phyloP scores from a whole-genome alignment of 1,284 basidiomycete genomes.

The Ustilago bromivora region DNA sequence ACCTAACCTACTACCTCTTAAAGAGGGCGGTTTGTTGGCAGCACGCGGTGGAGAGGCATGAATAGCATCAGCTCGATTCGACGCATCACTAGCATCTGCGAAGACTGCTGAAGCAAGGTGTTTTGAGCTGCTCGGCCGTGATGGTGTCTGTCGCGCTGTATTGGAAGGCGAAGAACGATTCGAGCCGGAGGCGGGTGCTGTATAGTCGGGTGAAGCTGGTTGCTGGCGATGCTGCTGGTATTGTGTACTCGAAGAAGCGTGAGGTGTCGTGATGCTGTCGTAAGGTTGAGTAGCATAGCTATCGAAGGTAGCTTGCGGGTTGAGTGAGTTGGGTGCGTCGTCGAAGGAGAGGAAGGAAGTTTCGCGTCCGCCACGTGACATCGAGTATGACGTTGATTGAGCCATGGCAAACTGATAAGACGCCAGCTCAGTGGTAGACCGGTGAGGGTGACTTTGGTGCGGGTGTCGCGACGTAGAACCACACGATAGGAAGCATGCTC shows the following conservation, averaged over 20 bases:
- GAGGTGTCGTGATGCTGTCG: neutral
- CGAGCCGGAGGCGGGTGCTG: neutral
- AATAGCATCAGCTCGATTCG: constrained; percentile 14
- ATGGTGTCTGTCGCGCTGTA: constrained; percentile 7
- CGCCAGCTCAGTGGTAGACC: neutral
- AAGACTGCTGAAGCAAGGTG: constrained; percentile 14
- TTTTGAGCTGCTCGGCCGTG: constrained; percentile 16
- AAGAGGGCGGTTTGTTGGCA: constrained; percentile 10
- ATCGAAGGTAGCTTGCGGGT: neutral
- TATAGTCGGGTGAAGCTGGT: constrained; percentile 6
- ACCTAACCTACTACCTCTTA: constrained; percentile 39
- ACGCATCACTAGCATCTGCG: constrained; percentile 9
- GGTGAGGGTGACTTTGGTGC: neutral
- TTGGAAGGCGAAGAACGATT: constrained; percentile 21
- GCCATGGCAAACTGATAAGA: constrained; percentile 12
- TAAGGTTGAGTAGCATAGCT: neutral
- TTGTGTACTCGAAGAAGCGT: neutral
- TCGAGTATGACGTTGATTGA: constrained; percentile 10
- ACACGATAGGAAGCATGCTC: constrained; percentile 14
- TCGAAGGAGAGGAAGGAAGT: constrained; percentile 40
- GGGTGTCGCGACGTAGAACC: neutral
- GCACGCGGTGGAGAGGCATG: constrained; percentile 20
- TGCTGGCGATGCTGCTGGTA: neutral
- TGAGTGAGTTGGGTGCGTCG: constrained; percentile 26
- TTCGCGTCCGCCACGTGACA: constrained; percentile 11